A percentile compares a stretch with the other conserved stretches of the same genome.
These are phyloP conservation scores for Solioccasus polychromus DNA, from an alignment of 768 basidiomycete species.

Conservation along the genomic window DNA sequence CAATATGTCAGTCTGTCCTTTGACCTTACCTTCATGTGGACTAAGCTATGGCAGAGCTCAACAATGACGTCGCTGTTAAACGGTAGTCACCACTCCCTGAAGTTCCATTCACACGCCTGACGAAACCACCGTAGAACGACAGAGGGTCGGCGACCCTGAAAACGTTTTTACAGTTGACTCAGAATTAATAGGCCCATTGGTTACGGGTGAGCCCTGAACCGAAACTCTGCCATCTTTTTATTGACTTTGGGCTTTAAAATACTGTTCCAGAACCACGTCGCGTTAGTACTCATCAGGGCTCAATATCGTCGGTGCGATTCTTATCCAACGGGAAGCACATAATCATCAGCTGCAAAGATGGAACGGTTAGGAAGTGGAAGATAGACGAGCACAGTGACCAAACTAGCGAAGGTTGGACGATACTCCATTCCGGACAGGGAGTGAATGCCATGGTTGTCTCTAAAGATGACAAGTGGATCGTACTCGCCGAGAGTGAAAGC, in stretches of 20 bases:
- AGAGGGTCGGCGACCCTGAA: background rate
- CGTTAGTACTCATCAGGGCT: background rate
- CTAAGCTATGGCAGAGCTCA: conserved; percentile 5
- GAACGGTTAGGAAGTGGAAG: conserved; percentile 9
- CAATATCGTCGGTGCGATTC: conserved; percentile 10
- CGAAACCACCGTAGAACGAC: conserved; percentile 4
- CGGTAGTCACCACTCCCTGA: conserved; percentile 1
- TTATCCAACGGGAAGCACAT: conserved; percentile 10
- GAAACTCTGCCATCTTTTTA: background rate
- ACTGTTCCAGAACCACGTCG: conserved; percentile 2
- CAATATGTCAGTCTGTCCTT: too few species aligned
- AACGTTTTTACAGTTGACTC: too few species aligned
- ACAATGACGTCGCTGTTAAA: conserved; percentile 2
- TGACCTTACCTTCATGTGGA: conserved; percentile 13
- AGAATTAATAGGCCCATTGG: too few species aligned
- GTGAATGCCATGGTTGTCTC: conserved; percentile 4
- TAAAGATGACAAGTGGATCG: conserved; percentile 17
- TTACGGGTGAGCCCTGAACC: too few species aligned
- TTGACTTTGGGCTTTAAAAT: background rate
- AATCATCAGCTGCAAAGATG: conserved; percentile 1
- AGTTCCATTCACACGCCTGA: background rate
- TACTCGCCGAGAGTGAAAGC: conserved; percentile 1
- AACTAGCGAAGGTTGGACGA: background rate
- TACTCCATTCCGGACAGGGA: background rate
- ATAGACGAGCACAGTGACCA: background rate